A percentile compares a stretch with the other conserved stretches of the same genome.
Conservation (phyloP, 176 grass and related monocot genomes). For the Tillandsia fasciculata region DNA sequence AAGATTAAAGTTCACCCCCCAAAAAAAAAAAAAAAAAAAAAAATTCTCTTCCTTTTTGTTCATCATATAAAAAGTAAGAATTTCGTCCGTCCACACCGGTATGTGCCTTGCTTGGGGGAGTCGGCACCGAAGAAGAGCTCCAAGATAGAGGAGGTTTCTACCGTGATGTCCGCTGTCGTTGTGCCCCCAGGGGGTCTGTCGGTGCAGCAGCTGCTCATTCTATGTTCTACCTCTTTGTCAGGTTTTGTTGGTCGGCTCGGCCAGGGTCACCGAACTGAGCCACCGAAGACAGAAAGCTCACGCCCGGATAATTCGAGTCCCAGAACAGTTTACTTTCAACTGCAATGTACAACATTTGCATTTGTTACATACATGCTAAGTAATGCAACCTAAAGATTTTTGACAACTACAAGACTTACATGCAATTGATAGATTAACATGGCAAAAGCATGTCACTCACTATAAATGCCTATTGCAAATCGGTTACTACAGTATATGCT, state of each 20-base stretch:
- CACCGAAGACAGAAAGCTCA: neutral
- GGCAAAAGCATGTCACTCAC: no score
- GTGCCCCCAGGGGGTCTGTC: neutral
- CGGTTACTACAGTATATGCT: no score
- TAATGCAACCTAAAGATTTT: neutral
- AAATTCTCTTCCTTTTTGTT: no score
- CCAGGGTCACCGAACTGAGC: neutral
- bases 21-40: no score
- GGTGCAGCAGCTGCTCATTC: neutral
- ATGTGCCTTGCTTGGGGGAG: neutral
- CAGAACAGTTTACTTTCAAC: neutral
- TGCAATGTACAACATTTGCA: neutral
- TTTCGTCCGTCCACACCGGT: no score
- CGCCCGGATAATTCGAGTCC: neutral
- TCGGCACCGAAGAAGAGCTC: neutral
- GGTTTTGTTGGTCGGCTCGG: neutral
- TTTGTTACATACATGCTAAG: neutral
- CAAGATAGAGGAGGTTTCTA: neutral
- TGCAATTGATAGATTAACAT: neutral
- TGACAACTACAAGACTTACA: neutral
- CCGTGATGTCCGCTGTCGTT: neutral
- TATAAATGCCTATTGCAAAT: no score
- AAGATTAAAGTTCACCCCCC: no score
- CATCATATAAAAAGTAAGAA: no score
- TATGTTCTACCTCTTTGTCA: neutral